These are phyloP conservation scores for Haplosporangium gracile DNA, from an alignment of 192 early-diverging fungal genomes.

Conservation along the genomic window DNA sequence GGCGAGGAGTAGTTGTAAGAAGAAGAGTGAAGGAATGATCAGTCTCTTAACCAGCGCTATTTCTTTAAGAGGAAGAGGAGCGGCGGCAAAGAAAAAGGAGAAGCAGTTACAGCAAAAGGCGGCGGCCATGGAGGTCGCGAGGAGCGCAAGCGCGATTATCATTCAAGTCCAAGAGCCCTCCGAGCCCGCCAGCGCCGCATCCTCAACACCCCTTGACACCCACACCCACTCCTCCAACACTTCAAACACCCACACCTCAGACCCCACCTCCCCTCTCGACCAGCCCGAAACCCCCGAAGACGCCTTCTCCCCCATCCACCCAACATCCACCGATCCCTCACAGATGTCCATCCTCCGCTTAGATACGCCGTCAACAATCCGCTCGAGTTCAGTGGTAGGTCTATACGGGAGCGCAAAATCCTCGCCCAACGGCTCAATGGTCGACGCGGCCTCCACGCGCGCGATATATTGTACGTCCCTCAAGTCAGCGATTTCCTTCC, in stretches of 20 bases:
- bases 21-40: background rate
- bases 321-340: background rate
- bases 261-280: background rate
- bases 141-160: background rate
- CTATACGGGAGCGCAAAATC: constrained; percentile 38
- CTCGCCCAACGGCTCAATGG: constrained; percentile 23
- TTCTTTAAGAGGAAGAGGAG: background rate
- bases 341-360: constrained; percentile 4
- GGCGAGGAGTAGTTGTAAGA: constrained; percentile 20
- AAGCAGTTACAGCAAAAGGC: background rate
- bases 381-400: constrained; percentile 24
- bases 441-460: constrained; percentile 29
- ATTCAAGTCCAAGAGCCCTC: background rate
- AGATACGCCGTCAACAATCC: constrained; percentile 7
- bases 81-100: background rate
- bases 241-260: background rate
- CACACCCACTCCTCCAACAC: too few relatives aligned
- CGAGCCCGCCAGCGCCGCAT: background rate
- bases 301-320: background rate
- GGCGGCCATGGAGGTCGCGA: background rate
- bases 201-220: background rate
- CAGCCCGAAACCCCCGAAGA: background rate
- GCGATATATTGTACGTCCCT: constrained; percentile 30
- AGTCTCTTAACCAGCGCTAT: background rate
- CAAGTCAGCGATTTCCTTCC: constrained; percentile 30